A percentile compares a stretch with the other conserved stretches of the same genome.
Conservation (phyloP, 202 grass and related monocot species). For the Zoysia matrella region DNA sequence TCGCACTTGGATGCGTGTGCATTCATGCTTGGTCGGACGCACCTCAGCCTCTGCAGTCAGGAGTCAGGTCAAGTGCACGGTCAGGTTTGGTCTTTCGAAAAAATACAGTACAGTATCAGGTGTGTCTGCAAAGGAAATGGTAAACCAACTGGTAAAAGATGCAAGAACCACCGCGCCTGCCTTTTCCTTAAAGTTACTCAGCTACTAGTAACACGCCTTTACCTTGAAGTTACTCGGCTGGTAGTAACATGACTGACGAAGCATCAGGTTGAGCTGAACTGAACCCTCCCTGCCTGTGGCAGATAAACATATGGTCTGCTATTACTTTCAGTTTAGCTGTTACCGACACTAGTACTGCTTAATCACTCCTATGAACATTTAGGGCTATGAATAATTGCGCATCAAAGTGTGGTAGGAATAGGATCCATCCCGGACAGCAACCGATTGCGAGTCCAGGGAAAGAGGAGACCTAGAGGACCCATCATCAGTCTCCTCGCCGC, state of each 20-base stretch:
- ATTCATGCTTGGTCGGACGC: neutral
- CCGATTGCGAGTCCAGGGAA: neutral
- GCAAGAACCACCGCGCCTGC: neutral
- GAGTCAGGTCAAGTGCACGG: neutral
- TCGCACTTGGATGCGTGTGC: neutral
- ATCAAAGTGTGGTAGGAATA: too few relatives aligned
- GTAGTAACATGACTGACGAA: neutral
- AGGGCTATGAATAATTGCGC: too few relatives aligned
- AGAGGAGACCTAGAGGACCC: too few relatives aligned
- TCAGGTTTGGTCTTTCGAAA: too few relatives aligned
- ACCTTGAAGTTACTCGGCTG: too few relatives aligned
- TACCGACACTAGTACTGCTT: too few relatives aligned
- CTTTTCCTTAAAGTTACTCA: slow-evolving; percentile 37
- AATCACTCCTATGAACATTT: too few relatives aligned
- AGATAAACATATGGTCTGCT: too few relatives aligned
- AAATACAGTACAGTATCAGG: too few relatives aligned
- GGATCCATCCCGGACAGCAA: neutral
- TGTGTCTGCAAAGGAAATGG: neutral
- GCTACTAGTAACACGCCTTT: too few relatives aligned
- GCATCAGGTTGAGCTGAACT: neutral
- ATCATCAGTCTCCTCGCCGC: too few relatives aligned
- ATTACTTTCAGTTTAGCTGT: neutral
- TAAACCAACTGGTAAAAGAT: neutral
- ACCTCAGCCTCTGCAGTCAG: neutral
- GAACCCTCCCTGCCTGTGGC: neutral